These are phyloP conservation scores for Russula ochroleuca DNA, from an alignment of 768 basidiomycete species.

Conservation along the genomic window DNA sequence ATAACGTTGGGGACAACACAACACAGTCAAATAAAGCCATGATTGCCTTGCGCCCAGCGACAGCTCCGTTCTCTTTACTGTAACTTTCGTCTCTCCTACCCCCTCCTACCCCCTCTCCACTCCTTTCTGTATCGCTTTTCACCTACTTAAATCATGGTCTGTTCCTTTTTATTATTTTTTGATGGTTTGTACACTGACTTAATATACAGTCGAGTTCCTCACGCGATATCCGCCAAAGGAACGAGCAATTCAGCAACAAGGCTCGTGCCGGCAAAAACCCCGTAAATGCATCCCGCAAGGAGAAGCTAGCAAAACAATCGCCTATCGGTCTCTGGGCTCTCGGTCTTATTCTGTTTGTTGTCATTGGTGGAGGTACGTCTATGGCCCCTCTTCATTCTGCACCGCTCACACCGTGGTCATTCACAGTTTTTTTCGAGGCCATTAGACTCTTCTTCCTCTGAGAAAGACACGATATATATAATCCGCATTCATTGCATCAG, in stretches of 20 bases:
- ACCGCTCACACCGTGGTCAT: not conserved
- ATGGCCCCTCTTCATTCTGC: not conserved
- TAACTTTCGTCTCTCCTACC: conserved; percentile 14
- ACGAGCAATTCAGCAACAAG: conserved; percentile 73
- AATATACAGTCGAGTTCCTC: conserved; percentile 45
- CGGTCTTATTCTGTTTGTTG: conserved; percentile 68
- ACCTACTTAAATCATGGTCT: conserved; percentile 2
- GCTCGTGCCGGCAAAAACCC: conserved; percentile 74
- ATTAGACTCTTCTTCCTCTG: conserved; percentile 62
- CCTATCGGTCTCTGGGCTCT: conserved; percentile 74
- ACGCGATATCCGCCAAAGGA: conserved; percentile 78
- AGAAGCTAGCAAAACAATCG: conserved; percentile 64
- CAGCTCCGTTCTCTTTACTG: not conserved
- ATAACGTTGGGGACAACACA: not conserved
- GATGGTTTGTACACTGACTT: not conserved
- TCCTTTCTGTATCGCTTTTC: conserved; percentile 14
- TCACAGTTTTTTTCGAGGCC: conserved; percentile 69
- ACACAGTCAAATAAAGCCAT: conserved; percentile 23
- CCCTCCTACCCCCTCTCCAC: not conserved
- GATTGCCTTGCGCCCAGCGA: not conserved
- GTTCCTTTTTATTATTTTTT: not conserved
- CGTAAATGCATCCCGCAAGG: conserved; percentile 65
- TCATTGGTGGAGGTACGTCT: conserved; percentile 71
- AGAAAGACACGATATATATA: conserved; percentile 23
- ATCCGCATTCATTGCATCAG: not conserved